Evolutionary conservation across 2,329 filamentous ascomycete species (phyloP).

Genomic region (Phialophora verrucosa): DNA sequence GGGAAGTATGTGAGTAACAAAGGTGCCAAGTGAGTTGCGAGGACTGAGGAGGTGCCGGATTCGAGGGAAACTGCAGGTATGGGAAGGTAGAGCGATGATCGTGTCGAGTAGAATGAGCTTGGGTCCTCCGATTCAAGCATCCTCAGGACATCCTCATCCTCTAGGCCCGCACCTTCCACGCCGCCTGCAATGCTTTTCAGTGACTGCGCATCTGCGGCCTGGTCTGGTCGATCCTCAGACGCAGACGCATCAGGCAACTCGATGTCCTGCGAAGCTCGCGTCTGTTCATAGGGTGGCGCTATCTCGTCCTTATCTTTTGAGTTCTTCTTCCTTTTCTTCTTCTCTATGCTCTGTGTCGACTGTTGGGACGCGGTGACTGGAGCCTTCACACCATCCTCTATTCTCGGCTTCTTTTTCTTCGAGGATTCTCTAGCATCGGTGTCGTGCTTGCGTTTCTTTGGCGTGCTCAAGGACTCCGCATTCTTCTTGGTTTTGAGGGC

Average conservation of each 20-base stretch:
- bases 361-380: neutral
- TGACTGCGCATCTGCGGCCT: neutral
- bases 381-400: constrained; percentile 9
- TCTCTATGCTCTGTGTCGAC: constrained; percentile 21
- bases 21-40: constrained; percentile 66
- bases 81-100: constrained; percentile 65
- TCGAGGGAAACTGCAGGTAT: constrained; percentile 62
- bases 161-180: neutral
- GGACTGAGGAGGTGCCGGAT: constrained; percentile 62
- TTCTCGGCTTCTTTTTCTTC: constrained; percentile 32
- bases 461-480: constrained; percentile 12
- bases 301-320: constrained; percentile 23
- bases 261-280: constrained; percentile 25
- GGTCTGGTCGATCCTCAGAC: constrained; percentile 7
- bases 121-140: constrained; percentile 32
- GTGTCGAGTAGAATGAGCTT: constrained; percentile 35
- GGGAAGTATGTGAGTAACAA: constrained; percentile 68
- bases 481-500: neutral
- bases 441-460: constrained; percentile 37
- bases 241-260: constrained; percentile 26
- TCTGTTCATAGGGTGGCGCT: constrained; percentile 12
- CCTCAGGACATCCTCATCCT: constrained; percentile 14
- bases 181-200: constrained; percentile 10
- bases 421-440: constrained; percentile 30
- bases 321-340: constrained; percentile 30